Evolutionary conservation across 2,329 filamentous ascomycete genomes (phyloP).

Genomic region (Neofusicoccum umdonicola): DNA sequence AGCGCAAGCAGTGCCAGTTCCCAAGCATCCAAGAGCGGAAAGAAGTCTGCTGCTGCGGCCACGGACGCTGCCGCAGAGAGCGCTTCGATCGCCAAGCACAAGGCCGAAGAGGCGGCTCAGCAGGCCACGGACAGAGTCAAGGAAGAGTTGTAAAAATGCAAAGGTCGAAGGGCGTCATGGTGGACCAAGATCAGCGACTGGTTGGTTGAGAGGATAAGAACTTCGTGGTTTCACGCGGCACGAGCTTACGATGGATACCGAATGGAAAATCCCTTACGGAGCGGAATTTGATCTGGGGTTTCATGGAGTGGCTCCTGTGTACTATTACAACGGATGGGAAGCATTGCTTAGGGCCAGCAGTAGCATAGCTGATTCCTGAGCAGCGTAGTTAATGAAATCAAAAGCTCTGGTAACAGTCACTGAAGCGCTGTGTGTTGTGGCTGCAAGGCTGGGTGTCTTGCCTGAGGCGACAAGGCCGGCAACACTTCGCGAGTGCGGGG

Average conservation of each 20-base stretch:
- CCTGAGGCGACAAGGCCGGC: not conserved
- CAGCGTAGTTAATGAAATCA: not conserved
- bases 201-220: not conserved
- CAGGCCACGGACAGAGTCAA: conserved; percentile 38
- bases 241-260: conserved; percentile 8
- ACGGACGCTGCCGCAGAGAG: conserved; percentile 33
- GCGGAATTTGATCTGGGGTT: not conserved
- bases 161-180: not conserved
- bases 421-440: too few species aligned
- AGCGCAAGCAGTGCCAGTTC: conserved; percentile 33
- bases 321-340: not conserved
- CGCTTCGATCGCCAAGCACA: conserved; percentile 23
- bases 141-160: conserved; percentile 44
- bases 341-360: not conserved
- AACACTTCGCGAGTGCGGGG: not conserved
- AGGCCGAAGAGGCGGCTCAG: conserved; percentile 25
- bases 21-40: conserved; percentile 32
- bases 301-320: conserved; percentile 2
- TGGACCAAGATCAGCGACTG: not conserved
- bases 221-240: conserved; percentile 1
- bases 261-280: not conserved
- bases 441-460: not conserved
- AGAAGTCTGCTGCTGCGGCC: conserved; percentile 30
- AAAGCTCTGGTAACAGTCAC: not conserved
- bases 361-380: not conserved